phyloP scores from a whole-genome alignment of 1,284 basidiomycete species.

The Puccinia horiana region DNA sequence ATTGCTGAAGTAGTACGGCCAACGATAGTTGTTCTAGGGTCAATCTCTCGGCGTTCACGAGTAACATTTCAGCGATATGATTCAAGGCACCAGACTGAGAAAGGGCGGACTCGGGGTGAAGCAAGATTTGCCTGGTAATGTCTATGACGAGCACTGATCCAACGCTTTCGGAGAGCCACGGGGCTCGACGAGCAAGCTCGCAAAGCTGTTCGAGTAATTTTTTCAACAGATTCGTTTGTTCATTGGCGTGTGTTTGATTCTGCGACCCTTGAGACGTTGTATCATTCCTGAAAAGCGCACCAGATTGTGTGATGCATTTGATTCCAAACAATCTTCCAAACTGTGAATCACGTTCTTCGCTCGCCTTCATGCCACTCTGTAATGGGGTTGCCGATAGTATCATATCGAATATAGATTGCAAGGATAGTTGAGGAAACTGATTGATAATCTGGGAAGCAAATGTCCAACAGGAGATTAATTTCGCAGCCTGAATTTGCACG shows the following conservation, averaged over 20 bases:
- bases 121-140: constrained; percentile 3
- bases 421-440: constrained; percentile 53
- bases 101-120: not conserved
- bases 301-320: constrained; percentile 56
- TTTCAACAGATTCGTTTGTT: constrained; percentile 12
- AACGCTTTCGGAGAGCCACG: constrained; percentile 39
- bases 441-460: constrained; percentile 50
- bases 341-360: constrained; percentile 57
- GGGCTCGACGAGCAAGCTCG: not conserved
- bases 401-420: constrained; percentile 53
- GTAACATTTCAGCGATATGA: constrained; percentile 4
- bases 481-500: not conserved
- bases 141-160: constrained; percentile 32
- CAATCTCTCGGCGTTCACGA: not conserved
- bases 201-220: constrained; percentile 12
- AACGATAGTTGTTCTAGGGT: constrained; percentile 34
- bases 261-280: not conserved
- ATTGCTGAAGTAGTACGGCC: constrained; percentile 24
- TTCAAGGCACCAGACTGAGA: constrained; percentile 27
- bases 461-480: not conserved
- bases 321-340: constrained; percentile 58
- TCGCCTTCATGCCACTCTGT: constrained; percentile 53
- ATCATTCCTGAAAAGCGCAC: constrained; percentile 51
- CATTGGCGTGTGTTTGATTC: not conserved
- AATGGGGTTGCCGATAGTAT: constrained; percentile 53